Evolutionary conservation across 2,329 filamentous ascomycete species (phyloP).

Genomic region (Fusarium pseudonygamai): DNA sequence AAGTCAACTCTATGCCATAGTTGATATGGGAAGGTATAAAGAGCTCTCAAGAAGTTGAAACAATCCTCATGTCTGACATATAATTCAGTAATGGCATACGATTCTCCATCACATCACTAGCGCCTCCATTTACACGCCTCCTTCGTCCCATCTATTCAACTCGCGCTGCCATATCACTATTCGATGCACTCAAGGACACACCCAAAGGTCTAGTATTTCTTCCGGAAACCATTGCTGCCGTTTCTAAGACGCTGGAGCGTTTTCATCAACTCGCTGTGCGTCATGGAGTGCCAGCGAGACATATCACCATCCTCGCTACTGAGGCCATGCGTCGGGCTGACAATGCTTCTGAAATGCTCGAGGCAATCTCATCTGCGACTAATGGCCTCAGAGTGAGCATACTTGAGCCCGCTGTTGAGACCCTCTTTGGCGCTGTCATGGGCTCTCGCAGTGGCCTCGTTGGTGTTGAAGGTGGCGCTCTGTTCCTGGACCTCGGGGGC

Average conservation of each 20-base stretch:
- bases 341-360: constrained; percentile 76
- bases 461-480: constrained; percentile 67
- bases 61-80: neutral
- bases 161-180: constrained; percentile 83
- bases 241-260: constrained; percentile 71
- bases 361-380: constrained; percentile 68
- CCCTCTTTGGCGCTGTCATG: constrained; percentile 78
- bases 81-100: constrained; percentile 83
- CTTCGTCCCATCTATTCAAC: constrained; percentile 82
- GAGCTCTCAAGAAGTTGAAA: neutral
- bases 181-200: constrained; percentile 76
- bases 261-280: constrained; percentile 77
- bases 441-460: constrained; percentile 81
- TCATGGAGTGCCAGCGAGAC: constrained; percentile 70
- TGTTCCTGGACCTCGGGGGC: constrained; percentile 89
- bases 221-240: constrained; percentile 67
- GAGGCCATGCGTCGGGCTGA: constrained; percentile 85
- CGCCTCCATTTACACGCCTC: constrained; percentile 74
- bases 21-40: constrained; percentile 68
- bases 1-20: constrained; percentile 64
- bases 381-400: constrained; percentile 75
- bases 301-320: constrained; percentile 83
- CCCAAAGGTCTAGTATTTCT: constrained; percentile 56
- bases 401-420: constrained; percentile 82
- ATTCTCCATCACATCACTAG: constrained; percentile 87